Evolutionary conservation across 345 rosid genomes (phyloP), one percentile per base, ranked within the genome.

Genomic region (Mangifera indica): DNA sequence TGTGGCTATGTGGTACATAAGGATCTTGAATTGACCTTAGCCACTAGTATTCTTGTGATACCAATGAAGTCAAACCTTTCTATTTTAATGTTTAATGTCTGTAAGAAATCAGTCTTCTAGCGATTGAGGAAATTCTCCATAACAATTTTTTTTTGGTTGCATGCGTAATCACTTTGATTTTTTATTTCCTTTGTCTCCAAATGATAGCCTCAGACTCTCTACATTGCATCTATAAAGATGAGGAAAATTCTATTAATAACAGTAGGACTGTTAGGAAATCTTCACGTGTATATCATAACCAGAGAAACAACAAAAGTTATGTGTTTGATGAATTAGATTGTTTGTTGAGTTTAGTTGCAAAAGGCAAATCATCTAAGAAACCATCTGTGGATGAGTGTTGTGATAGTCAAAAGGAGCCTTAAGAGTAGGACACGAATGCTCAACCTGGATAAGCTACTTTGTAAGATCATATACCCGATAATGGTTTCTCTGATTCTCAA

Each of bases 61-160:
- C 97, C 92, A 13, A 80, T 89, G 88, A 89, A 81, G 81, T 91
- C 97, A 21, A 88, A 78, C 58, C 70, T 91, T 26, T 88, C 93
- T 29, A 68, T 84, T 60, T 59, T 80, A 71, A 80, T 85, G 82
- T 80, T 87, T 54, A 82, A 83, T 70, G 75, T 84, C 34, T 90
- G 95, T 82, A 89, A 78, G 72, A 92, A 81, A 69, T 78, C 91
- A 7, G 71, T 85, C 59, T 83, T 83, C 79, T 90, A 87, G 72
- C 78, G 82, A 6, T 74, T 82, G 66, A 90, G 82, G 90, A 92
- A 88, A 79, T 63, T 84, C 40, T 78, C 76, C 10, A 20, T 73
- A 2, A 81, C 83, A 12, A 61, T 84, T 55, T 69, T 89, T 61
- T 60, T 92, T 18, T n/a, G n/a, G 79, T 79, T 64, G 87, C 74